A percentile compares a stretch with the other conserved stretches of the same genome.
phyloP scores from a whole-genome alignment of 495 filamentous ascomycete genomes.

The Sporormia fimetaria region DNA sequence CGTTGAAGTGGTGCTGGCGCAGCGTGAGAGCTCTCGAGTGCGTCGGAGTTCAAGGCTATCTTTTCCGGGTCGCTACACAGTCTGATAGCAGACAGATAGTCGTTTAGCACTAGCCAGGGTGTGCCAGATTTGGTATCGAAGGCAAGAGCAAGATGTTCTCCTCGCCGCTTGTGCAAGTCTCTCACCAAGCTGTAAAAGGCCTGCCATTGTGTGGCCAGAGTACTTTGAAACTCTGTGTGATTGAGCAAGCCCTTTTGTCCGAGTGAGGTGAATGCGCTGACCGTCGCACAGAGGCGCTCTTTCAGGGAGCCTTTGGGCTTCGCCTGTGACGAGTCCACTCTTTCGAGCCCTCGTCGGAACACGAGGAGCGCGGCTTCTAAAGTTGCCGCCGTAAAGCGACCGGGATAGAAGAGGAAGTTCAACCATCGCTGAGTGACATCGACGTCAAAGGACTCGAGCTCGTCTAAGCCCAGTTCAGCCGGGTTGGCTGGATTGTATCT shows the following conservation, averaged over 20 bases:
- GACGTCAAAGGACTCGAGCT: conserved; percentile 1
- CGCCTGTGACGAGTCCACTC: neutral
- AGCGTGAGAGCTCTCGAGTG: conserved; percentile 7
- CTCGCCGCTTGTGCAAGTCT: conserved; percentile 75
- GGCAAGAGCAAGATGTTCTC: conserved; percentile 63
- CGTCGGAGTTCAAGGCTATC: conserved; percentile 45
- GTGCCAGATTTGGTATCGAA: conserved; percentile 59
- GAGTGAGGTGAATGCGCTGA: conserved; percentile 52
- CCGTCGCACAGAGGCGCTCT: conserved; percentile 57
- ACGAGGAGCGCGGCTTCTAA: conserved; percentile 72
- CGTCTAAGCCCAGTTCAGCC: conserved; percentile 14
- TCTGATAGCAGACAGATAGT: conserved; percentile 64
- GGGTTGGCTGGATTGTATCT: conserved; percentile 24
- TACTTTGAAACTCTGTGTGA: conserved; percentile 55
- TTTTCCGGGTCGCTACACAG: conserved; percentile 68
- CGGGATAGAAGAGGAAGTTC: conserved; percentile 65
- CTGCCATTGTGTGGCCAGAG: conserved; percentile 75
- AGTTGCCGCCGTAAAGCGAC: conserved; percentile 60
- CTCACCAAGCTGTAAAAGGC: conserved; percentile 73
- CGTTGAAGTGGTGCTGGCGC: conserved; percentile 5
- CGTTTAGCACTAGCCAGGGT: conserved; percentile 73
- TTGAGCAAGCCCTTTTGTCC: conserved; percentile 53
- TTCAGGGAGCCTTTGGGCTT: conserved; percentile 42
- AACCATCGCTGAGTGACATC: conserved; percentile 30
- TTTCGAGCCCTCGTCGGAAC: conserved; percentile 38